phyloP scores from a whole-genome alignment of 2,329 filamentous ascomycete genomes.

The Colletotrichum musae region DNA sequence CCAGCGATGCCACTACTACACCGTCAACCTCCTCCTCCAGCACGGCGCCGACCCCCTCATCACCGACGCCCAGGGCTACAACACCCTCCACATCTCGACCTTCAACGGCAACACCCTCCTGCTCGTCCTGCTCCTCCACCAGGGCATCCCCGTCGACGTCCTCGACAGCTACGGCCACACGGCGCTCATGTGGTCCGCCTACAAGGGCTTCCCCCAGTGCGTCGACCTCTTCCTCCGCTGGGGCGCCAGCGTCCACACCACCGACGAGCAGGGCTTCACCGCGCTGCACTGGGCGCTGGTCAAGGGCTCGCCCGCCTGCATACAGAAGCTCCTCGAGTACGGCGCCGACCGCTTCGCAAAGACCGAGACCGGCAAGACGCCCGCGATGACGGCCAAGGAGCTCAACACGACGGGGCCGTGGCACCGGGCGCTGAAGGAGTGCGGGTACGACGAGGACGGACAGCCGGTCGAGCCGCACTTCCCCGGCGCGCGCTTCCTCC shows the following conservation, averaged over 20 bases:
- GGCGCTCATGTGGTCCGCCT: conserved; percentile 97
- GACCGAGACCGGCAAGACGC: conserved; percentile 92
- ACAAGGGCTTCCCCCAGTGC: conserved; percentile 94
- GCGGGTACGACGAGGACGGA: conserved; percentile 85
- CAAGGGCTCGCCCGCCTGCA: conserved; percentile 89
- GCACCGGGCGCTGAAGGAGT: conserved; percentile 86
- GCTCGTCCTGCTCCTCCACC: conserved; percentile 90
- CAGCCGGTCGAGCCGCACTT: conserved; percentile 79
- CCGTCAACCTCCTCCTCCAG: conserved; percentile 91
- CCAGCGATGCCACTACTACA: conserved; percentile 96
- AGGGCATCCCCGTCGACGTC: conserved; percentile 94
- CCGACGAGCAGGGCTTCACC: conserved; percentile 93
- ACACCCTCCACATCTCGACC: conserved; percentile 95
- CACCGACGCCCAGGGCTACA: conserved; percentile 96
- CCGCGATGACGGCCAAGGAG: conserved; percentile 86
- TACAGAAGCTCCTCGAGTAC: conserved; percentile 96
- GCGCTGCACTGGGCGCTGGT: conserved; percentile 97
- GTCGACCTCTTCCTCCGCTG: conserved; percentile 94
- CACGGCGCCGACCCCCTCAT: conserved; percentile 93
- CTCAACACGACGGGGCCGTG: conserved; percentile 89
- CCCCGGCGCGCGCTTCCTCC: conserved; percentile 78
- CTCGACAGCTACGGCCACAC: conserved; percentile 93
- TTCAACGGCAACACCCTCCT: conserved; percentile 97
- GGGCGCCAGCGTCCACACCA: conserved; percentile 93
- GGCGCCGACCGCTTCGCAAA: conserved; percentile 93